Percentiles rank a stretch among this genome's conserved stretches.
Evolutionary conservation across 2,329 filamentous ascomycete species (phyloP).

Genomic region (Lecanosticta acicola): DNA sequence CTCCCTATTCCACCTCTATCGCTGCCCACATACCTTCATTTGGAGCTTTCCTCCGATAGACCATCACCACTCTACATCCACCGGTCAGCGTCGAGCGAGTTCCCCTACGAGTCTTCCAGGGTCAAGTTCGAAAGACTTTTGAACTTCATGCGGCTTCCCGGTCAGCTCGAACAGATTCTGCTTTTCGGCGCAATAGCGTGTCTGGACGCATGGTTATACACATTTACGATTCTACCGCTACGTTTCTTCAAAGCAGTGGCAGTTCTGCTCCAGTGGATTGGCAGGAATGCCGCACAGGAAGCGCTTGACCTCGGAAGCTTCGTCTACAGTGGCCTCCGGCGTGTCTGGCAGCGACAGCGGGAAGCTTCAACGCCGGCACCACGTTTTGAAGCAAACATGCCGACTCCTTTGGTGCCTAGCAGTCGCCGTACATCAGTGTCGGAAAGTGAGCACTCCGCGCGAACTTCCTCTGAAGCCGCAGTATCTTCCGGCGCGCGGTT

Average conservation of each 20-base stretch:
- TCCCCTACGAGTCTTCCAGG: conserved; percentile 84
- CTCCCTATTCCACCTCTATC: conserved; percentile 59
- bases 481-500: conserved; percentile 2
- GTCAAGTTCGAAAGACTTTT: conserved; percentile 87
- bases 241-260: conserved; percentile 76
- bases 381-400: not conserved
- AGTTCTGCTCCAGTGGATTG: conserved; percentile 75
- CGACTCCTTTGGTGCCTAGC: conserved; percentile 4
- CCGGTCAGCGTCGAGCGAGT: conserved; percentile 51
- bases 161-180: conserved; percentile 75
- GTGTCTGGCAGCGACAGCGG: conserved; percentile 60
- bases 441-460: conserved; percentile 10
- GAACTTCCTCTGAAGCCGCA: conserved; percentile 3
- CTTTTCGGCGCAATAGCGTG: conserved; percentile 87
- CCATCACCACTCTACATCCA: conserved; percentile 61
- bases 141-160: conserved; percentile 79
- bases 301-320: conserved; percentile 65
- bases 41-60: conserved; percentile 56
- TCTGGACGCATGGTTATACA: conserved; percentile 92
- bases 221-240: conserved; percentile 88
- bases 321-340: conserved; percentile 71
- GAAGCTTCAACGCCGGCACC: conserved; percentile 6
- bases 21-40: conserved; percentile 59
- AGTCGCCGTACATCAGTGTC: conserved; percentile 19
- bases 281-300: conserved; percentile 65